phyloP scores from a whole-genome alignment of 2,329 filamentous ascomycete species.

The Periconia digitata region DNA sequence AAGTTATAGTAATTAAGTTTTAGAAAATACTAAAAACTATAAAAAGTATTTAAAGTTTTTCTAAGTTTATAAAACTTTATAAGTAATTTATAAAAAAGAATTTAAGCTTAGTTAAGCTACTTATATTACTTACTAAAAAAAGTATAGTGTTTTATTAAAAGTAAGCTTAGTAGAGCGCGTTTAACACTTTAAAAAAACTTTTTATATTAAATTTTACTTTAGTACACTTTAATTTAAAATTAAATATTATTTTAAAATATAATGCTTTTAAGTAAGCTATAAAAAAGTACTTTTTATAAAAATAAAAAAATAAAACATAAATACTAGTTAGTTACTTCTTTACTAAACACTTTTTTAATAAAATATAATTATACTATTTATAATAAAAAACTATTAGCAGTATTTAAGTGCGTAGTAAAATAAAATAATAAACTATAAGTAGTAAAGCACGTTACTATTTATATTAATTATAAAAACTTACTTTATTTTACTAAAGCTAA shows the following conservation, averaged over 20 bases:
- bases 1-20: conserved; percentile 2
- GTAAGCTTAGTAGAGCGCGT: not conserved
- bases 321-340: not conserved
- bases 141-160: conserved; percentile 1
- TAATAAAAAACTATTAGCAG: conserved; percentile 1
- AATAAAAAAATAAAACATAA: not conserved
- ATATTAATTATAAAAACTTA: conserved; percentile 4
- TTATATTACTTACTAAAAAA: conserved; percentile 5
- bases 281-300: not conserved
- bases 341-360: not conserved
- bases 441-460: not conserved
- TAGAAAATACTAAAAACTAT: not conserved
- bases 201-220: conserved; percentile 4
- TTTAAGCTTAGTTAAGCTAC: not conserved
- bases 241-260: not conserved
- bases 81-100: conserved; percentile 5
- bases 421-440: not conserved
- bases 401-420: not conserved
- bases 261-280: not conserved
- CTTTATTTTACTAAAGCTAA: not conserved
- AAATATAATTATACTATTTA: conserved; percentile 3
- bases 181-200: conserved; percentile 5
- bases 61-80: conserved; percentile 8
- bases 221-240: conserved; percentile 6
- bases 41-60: conserved; percentile 7